These are phyloP conservation scores for Umbelopsis vinacea DNA, from an alignment of 192 early-diverging fungal genomes.

Conservation along the genomic window DNA sequence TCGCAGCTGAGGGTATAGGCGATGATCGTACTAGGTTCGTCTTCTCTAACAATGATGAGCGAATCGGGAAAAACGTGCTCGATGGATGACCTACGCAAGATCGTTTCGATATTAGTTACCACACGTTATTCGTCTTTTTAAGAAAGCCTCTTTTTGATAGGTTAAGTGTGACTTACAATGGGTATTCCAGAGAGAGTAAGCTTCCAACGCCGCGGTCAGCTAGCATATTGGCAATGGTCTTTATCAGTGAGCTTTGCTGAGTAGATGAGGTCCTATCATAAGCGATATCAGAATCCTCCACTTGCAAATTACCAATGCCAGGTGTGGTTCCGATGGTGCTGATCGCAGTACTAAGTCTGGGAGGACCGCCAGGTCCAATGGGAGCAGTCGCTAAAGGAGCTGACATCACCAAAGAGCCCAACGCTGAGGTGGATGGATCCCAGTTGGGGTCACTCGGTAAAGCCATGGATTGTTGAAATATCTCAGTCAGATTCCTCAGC, in stretches of 20 bases:
- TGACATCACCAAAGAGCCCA: background rate
- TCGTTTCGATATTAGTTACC: background rate
- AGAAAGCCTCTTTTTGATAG: too few relatives aligned
- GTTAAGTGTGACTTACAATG: conserved; percentile 57
- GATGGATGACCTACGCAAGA: conserved; percentile 54
- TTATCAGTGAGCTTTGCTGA: conserved; percentile 70
- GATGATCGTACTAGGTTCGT: conserved; percentile 93
- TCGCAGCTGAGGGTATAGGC: conserved; percentile 82
- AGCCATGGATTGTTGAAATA: background rate
- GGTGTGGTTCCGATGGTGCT: background rate
- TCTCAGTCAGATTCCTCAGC: background rate
- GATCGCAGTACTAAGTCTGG: background rate
- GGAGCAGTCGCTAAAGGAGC: background rate
- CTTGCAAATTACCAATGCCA: background rate
- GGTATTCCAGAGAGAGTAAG: conserved; percentile 73
- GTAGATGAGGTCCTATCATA: conserved; percentile 40
- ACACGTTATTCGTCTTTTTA: too few relatives aligned
- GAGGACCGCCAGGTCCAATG: background rate
- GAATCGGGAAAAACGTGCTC: conserved; percentile 92
- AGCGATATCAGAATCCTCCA: conserved; percentile 30
- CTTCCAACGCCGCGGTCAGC: conserved; percentile 67
- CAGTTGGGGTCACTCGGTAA: background rate
- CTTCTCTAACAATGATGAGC: conserved; percentile 84
- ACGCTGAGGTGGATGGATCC: conserved; percentile 2
- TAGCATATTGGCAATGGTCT: conserved; percentile 76